Base-by-base conservation (phyloP, 2,329 filamentous ascomycete species). In the Grosmannia serpens region DNA sequence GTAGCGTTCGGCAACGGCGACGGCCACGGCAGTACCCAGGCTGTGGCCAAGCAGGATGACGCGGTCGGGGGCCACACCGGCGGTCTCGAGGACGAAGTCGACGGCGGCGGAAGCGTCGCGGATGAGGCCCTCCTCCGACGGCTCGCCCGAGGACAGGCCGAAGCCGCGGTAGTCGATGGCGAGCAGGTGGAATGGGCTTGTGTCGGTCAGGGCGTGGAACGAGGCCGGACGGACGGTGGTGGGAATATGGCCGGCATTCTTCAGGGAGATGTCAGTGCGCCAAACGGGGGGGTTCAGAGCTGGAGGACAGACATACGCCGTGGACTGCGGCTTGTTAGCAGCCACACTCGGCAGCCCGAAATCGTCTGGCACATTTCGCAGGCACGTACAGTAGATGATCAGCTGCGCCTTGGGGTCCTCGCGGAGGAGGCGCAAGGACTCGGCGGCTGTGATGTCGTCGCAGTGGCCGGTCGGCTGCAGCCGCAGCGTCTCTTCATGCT, bases 161-260 rank as follows among this genome's bases (percentile, higher is more conserved):
- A 89, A 96, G 8, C 91, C 91, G 22, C 91, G 87, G 71, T 96
- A 96, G 75, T 96, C 91, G 65, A 96, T 84, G 46, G 89, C 83
- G n/a, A 96, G 76, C 51, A 96, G 81, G 68, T 96, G 91, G 58
- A 91, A 84, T 0, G 80, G 81, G 2, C 87, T 87, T 3, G 85
- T 83, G 56, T 87, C 82, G 4, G 90, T 83, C 49, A 96, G 75
- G 51, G 85, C 80, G 65, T 91, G 89, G 69, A 95, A 95, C 59
- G 84, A 87, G 35, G 84, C 78, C 2, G 90, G 86, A 20, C 92
- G 84, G 68, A 85, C 81, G 60, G 83, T 84, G 69, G 95, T 88
- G 22, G 87, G 90, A 33, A 97, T 71, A 65, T 95, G 89, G 6
- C 89, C 92, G 38, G 90, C 91, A 70, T 96, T 97, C 77, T 89